Percentiles rank a stretch among this genome's conserved stretches.
These are phyloP conservation scores for Amphichorda felina DNA, from an alignment of 2,329 filamentous ascomycete genomes.

Conservation along the genomic window DNA sequence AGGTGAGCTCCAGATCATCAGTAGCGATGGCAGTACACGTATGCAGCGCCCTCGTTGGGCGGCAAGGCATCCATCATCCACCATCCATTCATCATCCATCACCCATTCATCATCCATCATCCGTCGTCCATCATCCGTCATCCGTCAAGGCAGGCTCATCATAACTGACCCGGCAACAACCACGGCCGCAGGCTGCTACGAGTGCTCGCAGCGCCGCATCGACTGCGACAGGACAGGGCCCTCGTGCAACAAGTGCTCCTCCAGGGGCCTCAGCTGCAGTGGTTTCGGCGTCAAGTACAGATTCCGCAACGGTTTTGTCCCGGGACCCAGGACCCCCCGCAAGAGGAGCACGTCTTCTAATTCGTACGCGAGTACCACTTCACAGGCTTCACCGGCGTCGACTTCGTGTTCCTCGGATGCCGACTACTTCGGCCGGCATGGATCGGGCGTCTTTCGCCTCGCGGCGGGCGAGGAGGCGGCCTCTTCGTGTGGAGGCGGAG, in stretches of 20 bases:
- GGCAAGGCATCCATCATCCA: not conserved
- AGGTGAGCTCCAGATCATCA: conserved; percentile 7
- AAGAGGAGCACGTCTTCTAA: not conserved
- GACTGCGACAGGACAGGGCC: conserved; percentile 19
- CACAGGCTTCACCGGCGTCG: not conserved
- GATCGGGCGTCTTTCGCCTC: not conserved
- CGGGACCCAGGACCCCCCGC: not conserved
- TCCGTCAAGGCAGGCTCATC: not conserved
- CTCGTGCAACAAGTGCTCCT: conserved; percentile 17
- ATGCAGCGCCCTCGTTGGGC: no score
- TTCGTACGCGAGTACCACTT: not conserved
- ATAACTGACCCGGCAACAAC: not conserved
- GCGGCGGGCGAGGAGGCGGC: no score
- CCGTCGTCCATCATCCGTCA: no score
- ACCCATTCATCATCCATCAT: not conserved
- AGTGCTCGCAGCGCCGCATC: conserved; percentile 22
- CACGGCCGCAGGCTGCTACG: conserved; percentile 15
- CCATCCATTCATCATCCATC: no score
- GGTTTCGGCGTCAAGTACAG: conserved; percentile 15
- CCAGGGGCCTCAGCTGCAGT: conserved; percentile 16
- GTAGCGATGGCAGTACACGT: no score
- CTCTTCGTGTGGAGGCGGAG: no score
- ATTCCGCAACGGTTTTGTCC: conserved; percentile 10
- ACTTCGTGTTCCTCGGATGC: not conserved
- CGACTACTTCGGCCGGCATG: not conserved